phyloP scores from a whole-genome alignment of 2,329 filamentous ascomycete genomes.

The Sporothrix phasma region DNA sequence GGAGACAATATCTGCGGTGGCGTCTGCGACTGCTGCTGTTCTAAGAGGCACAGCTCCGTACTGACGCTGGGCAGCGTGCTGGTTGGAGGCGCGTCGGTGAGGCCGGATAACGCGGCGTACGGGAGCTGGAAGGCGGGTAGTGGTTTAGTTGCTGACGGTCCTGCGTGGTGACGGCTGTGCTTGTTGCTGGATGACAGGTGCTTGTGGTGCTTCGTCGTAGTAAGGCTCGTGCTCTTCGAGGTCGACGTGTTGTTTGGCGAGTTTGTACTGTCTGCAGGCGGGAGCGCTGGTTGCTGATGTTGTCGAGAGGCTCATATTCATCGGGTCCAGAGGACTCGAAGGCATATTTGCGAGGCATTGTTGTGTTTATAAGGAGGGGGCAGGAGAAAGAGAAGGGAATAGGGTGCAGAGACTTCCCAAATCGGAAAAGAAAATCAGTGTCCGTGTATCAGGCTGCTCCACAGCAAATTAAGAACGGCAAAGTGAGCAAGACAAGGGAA shows the following conservation, averaged over 20 bases:
- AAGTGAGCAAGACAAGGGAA: not conserved
- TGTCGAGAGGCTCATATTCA: slow-evolving; percentile 20
- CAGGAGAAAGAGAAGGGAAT: not conserved
- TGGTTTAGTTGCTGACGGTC: slow-evolving; percentile 19
- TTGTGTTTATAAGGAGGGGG: not conserved
- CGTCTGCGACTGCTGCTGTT: not conserved
- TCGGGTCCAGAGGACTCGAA: slow-evolving; percentile 19
- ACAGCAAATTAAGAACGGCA: slow-evolving; percentile 1
- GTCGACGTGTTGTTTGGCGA: slow-evolving; percentile 9
- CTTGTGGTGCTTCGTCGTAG: slow-evolving; percentile 13
- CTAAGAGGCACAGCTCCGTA: slow-evolving; percentile 20
- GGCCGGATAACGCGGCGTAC: slow-evolving; percentile 14
- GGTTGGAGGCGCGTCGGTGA: slow-evolving; percentile 31
- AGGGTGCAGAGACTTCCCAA: not conserved
- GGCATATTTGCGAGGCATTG: slow-evolving; percentile 20
- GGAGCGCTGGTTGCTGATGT: slow-evolving; percentile 2
- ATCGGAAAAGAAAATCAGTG: slow-evolving; percentile 9
- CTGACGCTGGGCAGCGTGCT: slow-evolving; percentile 25
- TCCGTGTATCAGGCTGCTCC: slow-evolving; percentile 9
- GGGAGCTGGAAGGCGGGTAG: slow-evolving; percentile 18
- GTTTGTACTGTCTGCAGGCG: slow-evolving; percentile 4
- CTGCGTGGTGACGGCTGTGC: slow-evolving; percentile 6
- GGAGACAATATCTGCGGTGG: slow-evolving; percentile 18
- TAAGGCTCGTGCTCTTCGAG: slow-evolving; percentile 15
- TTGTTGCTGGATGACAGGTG: slow-evolving; percentile 11